Percentiles rank a stretch among this genome's conserved stretches.
Evolutionary conservation across 2,329 filamentous ascomycete genomes (phyloP).

Genomic region (Fusarium annulatum): DNA sequence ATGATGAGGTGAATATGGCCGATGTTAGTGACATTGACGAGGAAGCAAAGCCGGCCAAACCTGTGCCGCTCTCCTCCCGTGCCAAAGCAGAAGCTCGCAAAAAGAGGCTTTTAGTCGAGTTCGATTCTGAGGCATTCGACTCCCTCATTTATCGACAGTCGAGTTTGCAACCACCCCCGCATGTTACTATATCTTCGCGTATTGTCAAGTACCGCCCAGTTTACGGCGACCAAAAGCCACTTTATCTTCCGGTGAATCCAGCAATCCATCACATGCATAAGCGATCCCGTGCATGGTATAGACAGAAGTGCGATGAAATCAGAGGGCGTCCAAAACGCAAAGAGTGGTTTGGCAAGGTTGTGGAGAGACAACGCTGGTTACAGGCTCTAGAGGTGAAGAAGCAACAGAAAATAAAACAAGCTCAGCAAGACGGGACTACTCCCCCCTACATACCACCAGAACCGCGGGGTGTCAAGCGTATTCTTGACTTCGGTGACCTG

Average conservation of each 20-base stretch:
- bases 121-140: slow-evolving; percentile 51
- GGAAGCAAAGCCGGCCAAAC: not conserved
- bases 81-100: slow-evolving; percentile 18
- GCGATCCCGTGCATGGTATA: slow-evolving; percentile 58
- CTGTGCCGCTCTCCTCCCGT: slow-evolving; percentile 2
- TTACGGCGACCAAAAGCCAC: slow-evolving; percentile 44
- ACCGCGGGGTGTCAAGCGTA: slow-evolving; percentile 45
- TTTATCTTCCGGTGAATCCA: slow-evolving; percentile 63
- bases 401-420: slow-evolving; percentile 23
- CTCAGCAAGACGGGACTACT: slow-evolving; percentile 7
- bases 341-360: slow-evolving; percentile 60
- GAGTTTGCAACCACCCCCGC: slow-evolving; percentile 39
- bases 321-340: slow-evolving; percentile 61
- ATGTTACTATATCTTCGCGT: slow-evolving; percentile 24
- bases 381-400: slow-evolving; percentile 35
- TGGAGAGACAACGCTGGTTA: slow-evolving; percentile 52
- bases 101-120: slow-evolving; percentile 18
- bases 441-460: slow-evolving; percentile 43
- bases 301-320: slow-evolving; percentile 62
- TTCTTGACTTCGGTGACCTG: slow-evolving; percentile 53
- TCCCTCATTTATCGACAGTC: slow-evolving; percentile 53
- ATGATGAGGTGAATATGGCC: slow-evolving; percentile 20
- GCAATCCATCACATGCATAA: slow-evolving; percentile 59
- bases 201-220: slow-evolving; percentile 3
- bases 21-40: slow-evolving; percentile 19